A percentile compares a stretch with the other conserved stretches of the same genome.
Conservation (phyloP, 2,329 filamentous ascomycete species). For the Pestalotiopsis sp. region DNA sequence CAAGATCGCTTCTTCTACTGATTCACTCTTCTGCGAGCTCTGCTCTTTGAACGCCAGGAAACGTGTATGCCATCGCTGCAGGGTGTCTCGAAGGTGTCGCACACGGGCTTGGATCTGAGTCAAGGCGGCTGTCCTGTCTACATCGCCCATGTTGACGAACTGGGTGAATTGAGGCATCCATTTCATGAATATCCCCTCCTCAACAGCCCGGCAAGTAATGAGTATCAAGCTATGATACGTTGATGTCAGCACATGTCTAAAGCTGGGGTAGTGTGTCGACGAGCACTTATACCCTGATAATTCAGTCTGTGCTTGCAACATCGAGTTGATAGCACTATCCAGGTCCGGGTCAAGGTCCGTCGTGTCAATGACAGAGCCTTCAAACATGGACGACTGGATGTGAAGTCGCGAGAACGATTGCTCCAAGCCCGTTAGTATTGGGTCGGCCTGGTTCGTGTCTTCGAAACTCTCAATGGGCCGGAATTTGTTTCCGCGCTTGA, state of each 20-base stretch:
- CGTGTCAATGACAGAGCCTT: neutral
- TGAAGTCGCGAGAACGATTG: neutral
- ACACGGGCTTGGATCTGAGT: neutral
- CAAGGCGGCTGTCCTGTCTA: neutral
- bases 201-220: neutral
- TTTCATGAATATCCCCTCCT: neutral
- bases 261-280: neutral
- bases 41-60: neutral
- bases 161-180: neutral
- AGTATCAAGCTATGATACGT: neutral
- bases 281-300: neutral
- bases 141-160: neutral
- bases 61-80: neutral
- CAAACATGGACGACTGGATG: conserved; percentile 4
- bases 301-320: neutral
- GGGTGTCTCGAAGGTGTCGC: neutral
- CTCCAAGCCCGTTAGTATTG: neutral
- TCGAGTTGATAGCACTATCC: neutral
- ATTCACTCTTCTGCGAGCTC: neutral
- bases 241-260: neutral
- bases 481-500: neutral
- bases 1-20: neutral
- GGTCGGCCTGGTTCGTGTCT: neutral
- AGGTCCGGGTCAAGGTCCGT: neutral
- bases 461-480: neutral